Evolutionary conservation across 306 rosid genomes (phyloP).

Genomic region (Chamaecrista fasciculata): DNA sequence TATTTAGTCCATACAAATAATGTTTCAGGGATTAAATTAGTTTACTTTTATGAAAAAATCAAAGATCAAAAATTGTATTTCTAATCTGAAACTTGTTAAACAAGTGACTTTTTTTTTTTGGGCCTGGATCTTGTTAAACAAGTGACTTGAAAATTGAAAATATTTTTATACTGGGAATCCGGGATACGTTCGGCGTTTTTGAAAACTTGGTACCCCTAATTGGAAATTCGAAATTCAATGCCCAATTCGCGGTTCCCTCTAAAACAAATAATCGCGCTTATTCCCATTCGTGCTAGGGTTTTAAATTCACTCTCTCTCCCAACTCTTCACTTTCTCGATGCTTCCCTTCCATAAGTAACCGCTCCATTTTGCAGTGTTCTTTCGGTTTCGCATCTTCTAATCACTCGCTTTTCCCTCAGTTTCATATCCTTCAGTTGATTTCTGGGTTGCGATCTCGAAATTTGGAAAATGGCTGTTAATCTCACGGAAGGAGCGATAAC

Average conservation of each 20-base stretch:
- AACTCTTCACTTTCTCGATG: background rate
- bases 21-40: too few relatives aligned
- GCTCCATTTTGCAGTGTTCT: background rate
- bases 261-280: slow-evolving; percentile 46
- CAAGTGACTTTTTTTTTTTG: too few relatives aligned
- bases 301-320: background rate
- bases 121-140: too few relatives aligned
- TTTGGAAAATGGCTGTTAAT: slow-evolving; percentile 35
- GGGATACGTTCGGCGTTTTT: slow-evolving; percentile 21
- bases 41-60: too few relatives aligned
- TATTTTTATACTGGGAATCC: too few relatives aligned
- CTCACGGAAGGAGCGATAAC: slow-evolving; percentile 61
- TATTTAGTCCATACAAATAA: too few relatives aligned
- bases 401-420: background rate
- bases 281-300: slow-evolving; percentile 48
- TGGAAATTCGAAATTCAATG: background rate
- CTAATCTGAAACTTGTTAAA: too few relatives aligned
- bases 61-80: too few relatives aligned
- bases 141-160: background rate
- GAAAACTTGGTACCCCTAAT: background rate
- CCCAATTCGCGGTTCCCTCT: slow-evolving; percentile 41
- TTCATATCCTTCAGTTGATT: background rate
- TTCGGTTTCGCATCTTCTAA: background rate
- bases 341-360: background rate
- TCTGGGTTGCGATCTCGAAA: slow-evolving; percentile 8